phyloP scores from a whole-genome alignment of 2,329 filamentous ascomycete species.

The Cytospora paraplurivora region DNA sequence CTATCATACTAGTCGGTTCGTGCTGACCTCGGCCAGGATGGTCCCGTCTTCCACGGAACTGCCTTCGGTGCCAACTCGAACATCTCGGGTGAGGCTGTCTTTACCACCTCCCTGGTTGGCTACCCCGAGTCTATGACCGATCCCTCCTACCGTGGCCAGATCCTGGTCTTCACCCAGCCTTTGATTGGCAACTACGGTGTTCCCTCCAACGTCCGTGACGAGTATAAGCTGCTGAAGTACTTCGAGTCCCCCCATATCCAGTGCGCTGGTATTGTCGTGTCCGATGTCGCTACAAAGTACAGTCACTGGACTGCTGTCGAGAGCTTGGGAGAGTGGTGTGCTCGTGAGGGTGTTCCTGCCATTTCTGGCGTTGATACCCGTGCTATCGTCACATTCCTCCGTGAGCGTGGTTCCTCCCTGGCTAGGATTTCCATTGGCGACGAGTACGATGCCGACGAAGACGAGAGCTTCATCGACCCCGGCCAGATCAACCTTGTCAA shows the following conservation, averaged over 20 bases:
- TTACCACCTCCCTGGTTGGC: constrained; percentile 95
- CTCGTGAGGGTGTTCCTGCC: constrained; percentile 90
- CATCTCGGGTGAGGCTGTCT: constrained; percentile 96
- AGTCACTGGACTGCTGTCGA: constrained; percentile 99
- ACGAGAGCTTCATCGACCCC: constrained; percentile 93
- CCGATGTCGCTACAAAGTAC: constrained; percentile 90
- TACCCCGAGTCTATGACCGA: constrained; percentile 96
- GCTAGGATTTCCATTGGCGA: constrained; percentile 94
- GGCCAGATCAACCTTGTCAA: constrained; percentile 96
- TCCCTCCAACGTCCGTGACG: constrained; percentile 80
- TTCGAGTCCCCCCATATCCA: constrained; percentile 98
- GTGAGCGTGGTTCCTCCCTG: constrained; percentile 94
- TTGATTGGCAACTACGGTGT: constrained; percentile 99
- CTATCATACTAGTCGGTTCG: not conserved
- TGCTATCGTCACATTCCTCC: constrained; percentile 91
- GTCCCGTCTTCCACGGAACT: constrained; percentile 92
- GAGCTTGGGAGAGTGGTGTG: constrained; percentile 90
- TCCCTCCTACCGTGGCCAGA: constrained; percentile 88
- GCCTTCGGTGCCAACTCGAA: constrained; percentile 96
- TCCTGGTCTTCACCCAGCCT: constrained; percentile 96
- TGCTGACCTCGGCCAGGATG: constrained; percentile 60
- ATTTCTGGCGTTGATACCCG: constrained; percentile 97
- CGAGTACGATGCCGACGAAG: constrained; percentile 97
- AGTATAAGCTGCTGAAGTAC: constrained; percentile 91
- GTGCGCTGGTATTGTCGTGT: constrained; percentile 92